phyloP scores from a whole-genome alignment of 208 protist genomes.

The Crithidia bombi region DNA sequence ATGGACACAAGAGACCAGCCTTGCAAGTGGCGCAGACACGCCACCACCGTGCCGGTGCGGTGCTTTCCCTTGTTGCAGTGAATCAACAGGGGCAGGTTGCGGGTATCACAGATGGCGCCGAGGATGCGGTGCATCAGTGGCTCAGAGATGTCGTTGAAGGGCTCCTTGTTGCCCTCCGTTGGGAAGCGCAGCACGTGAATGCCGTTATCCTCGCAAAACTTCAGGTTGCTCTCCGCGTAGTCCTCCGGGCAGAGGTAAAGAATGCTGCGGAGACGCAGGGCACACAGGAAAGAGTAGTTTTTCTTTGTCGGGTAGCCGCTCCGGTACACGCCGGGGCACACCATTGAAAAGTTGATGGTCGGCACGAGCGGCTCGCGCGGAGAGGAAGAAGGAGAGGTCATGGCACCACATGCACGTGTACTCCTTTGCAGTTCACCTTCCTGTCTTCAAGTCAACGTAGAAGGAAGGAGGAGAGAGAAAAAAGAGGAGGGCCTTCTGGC shows the following conservation, averaged over 20 bases:
- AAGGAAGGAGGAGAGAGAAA: neutral
- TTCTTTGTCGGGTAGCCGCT: conserved; percentile 96
- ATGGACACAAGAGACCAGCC: conserved; percentile 96
- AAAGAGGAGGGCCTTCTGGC: no score
- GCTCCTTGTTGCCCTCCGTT: conserved; percentile 97
- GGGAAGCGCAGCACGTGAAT: conserved; percentile 92
- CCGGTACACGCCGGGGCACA: conserved; percentile 96
- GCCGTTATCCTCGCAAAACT: conserved; percentile 91
- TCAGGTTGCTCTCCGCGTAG: conserved; percentile 92
- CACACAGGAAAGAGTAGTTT: conserved; percentile 96
- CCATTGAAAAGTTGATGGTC: conserved; percentile 96
- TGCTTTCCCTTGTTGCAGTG: conserved; percentile 98
- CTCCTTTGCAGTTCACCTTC: no score
- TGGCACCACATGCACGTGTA: neutral
- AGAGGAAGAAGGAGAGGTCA: conserved; percentile 31
- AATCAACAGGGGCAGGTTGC: conserved; percentile 96
- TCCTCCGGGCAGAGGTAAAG: conserved; percentile 95
- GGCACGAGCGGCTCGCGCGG: conserved; percentile 77
- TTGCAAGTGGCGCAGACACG: conserved; percentile 91
- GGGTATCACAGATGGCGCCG: conserved; percentile 79
- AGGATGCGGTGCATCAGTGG: conserved; percentile 90
- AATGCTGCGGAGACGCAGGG: conserved; percentile 93
- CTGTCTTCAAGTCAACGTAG: no score
- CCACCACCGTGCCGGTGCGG: conserved; percentile 95
- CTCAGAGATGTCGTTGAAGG: conserved; percentile 97